Evolutionary conservation across 2,329 filamentous ascomycete species (phyloP).

Genomic region (Bipolaris oryzae): DNA sequence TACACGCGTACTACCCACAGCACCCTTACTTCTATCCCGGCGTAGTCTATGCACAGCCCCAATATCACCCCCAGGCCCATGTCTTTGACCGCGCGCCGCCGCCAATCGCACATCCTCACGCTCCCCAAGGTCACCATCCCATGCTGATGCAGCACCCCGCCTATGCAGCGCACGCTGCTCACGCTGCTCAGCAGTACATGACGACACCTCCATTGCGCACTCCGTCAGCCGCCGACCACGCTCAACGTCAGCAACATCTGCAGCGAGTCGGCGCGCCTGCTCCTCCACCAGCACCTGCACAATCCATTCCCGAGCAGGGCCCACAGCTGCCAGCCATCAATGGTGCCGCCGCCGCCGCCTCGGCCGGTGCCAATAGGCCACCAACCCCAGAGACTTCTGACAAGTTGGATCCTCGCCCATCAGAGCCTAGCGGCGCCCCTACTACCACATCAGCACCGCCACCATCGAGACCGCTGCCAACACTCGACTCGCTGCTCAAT

Average conservation of each 20-base stretch:
- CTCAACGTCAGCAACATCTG: conserved; percentile 44
- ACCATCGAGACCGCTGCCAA: conserved; percentile 55
- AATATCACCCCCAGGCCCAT: conserved; percentile 35
- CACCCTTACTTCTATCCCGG: conserved; percentile 41
- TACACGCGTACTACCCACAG: conserved; percentile 49
- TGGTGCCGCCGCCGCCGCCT: conserved; percentile 26
- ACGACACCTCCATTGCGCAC: conserved; percentile 48
- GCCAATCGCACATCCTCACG: conserved; percentile 48
- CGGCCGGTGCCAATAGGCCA: conserved; percentile 34
- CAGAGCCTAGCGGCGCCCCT: conserved; percentile 34
- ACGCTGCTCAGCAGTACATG: conserved; percentile 43
- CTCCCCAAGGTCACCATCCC: conserved; percentile 38
- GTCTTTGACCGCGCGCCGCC: conserved; percentile 47
- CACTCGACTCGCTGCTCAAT: conserved; percentile 42
- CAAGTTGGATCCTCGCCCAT: conserved; percentile 54
- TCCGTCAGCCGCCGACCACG: conserved; percentile 50
- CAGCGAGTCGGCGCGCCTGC: conserved; percentile 40
- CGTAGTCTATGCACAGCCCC: conserved; percentile 44
- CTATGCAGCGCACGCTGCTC: conserved; percentile 38
- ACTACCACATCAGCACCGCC: conserved; percentile 15
- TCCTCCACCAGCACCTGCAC: conserved; percentile 24
- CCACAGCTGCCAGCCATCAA: conserved; percentile 47
- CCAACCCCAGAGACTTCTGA: conserved; percentile 39
- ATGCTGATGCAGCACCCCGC: conserved; percentile 37
- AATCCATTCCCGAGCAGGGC: conserved; percentile 40